Evolutionary conservation across 768 basidiomycete species (phyloP).

Genomic region (Crepidotus variabilis): DNA sequence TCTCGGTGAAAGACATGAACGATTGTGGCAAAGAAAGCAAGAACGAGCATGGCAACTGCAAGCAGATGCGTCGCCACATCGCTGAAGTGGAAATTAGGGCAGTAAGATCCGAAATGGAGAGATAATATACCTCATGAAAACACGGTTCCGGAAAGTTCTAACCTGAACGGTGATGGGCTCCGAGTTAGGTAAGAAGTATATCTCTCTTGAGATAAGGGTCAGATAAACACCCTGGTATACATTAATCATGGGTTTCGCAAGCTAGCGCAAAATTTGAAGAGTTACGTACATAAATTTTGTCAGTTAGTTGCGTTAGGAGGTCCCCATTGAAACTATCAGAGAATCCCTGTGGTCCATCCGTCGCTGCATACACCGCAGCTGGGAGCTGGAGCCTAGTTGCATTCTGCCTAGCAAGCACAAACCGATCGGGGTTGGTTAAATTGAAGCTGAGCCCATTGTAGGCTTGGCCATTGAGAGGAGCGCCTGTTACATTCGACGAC

Average conservation of each 20-base stretch:
- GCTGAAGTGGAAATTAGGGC: slow-evolving; percentile 20
- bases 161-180: slow-evolving; percentile 36
- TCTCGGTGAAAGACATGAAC: slow-evolving; percentile 45
- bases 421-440: slow-evolving; percentile 35
- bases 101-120: neutral
- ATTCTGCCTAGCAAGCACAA: slow-evolving; percentile 32
- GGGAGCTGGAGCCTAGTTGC: slow-evolving; percentile 47
- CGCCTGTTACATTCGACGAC: slow-evolving; percentile 41
- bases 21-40: slow-evolving; percentile 38
- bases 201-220: slow-evolving; percentile 42
- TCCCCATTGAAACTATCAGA: slow-evolving; percentile 31
- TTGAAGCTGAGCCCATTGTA: slow-evolving; percentile 56
- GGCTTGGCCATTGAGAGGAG: slow-evolving; percentile 39
- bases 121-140: slow-evolving; percentile 44
- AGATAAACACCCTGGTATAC: slow-evolving; percentile 41
- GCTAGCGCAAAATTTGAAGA: too few species aligned
- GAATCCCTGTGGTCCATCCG: slow-evolving; percentile 34
- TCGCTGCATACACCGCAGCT: slow-evolving; percentile 46
- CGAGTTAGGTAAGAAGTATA: slow-evolving; percentile 42
- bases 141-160: slow-evolving; percentile 39
- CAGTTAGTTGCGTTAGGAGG: slow-evolving; percentile 33
- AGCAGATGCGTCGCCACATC: slow-evolving; percentile 41
- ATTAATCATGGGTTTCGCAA: too few species aligned
- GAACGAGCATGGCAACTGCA: slow-evolving; percentile 35
- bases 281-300: slow-evolving; percentile 46